These are phyloP conservation scores for Grifola frondosa DNA, from an alignment of 1,284 basidiomycete genomes.

Conservation along the genomic window DNA sequence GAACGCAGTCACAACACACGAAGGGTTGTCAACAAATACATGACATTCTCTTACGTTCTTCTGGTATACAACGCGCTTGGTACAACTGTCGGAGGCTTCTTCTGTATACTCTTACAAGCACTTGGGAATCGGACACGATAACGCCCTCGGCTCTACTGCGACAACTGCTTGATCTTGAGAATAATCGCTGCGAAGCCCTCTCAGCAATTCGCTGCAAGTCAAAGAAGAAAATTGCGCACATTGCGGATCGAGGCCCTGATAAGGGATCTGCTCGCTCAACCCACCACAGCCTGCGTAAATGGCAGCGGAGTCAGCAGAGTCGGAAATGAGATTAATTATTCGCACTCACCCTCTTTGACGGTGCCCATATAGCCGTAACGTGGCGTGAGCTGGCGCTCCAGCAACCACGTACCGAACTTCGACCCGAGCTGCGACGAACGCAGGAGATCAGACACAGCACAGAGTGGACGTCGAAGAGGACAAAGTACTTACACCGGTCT, in stretches of 20 bases:
- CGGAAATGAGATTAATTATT: too few species aligned
- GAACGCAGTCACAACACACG: too few species aligned
- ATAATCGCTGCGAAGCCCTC: conserved; percentile 54
- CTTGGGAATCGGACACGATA: too few species aligned
- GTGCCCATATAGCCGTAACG: conserved; percentile 81
- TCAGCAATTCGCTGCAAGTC: conserved; percentile 1
- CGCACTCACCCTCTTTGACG: conserved; percentile 65
- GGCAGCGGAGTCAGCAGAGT: not conserved
- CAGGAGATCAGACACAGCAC: not conserved
- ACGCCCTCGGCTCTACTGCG: too few species aligned
- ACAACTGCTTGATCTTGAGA: conserved; percentile 57
- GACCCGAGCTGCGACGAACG: conserved; percentile 60
- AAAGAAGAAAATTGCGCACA: conserved; percentile 46
- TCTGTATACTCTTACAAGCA: too few species aligned
- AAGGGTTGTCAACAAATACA: too few species aligned
- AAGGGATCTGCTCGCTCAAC: conserved; percentile 77
- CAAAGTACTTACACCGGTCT: conserved; percentile 66
- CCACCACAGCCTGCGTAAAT: conserved; percentile 61
- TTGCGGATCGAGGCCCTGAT: conserved; percentile 72
- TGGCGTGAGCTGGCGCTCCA: conserved; percentile 77
- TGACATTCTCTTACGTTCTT: too few species aligned
- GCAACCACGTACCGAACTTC: conserved; percentile 80
- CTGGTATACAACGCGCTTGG: too few species aligned
- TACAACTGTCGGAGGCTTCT: too few species aligned
- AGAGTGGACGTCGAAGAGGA: not conserved